Evolutionary conservation across 805 yeast genomes (phyloP), one percentile per base, ranked within the genome.

Genomic region (Starmerella bombi): DNA sequence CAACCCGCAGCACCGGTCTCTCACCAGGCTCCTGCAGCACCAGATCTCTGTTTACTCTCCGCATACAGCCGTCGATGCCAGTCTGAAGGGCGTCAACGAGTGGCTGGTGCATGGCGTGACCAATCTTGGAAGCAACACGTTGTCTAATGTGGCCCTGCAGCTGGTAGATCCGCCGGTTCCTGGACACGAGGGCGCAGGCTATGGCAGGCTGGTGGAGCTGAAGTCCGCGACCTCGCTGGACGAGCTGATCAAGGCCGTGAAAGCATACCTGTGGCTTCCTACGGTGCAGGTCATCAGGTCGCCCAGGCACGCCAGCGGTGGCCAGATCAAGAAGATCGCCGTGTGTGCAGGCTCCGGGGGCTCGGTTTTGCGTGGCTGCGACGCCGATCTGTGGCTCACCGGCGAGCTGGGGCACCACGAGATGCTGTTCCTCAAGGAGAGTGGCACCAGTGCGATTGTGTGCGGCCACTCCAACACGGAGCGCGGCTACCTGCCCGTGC

Each of bases 331-430:
- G 19, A 68, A 72, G 0, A 64, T 85, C 18, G 97, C 96, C 0
- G 59, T 91, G 14, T 91, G 99, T 60, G 97, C 98, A 3, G 99
- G 99, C 0, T 80, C 94, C 2, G 97, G 98, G 0, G 78, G 81
- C 3, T 68, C 77, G 1, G 83, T 86, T 1, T 77, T 84, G 60
- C 56, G 60, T 27, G 59, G 64, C 5, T 53, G 59, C 8, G 65
- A 66, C 37, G 76, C 76, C 0, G 97, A 91, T 52, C 64, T 85
- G 32, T 80, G 71, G 56, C 72, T 75, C 53, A 86, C 98, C 0
- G 99, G 99, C 2, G 99, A 91, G 57, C 62, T 91, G 50, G 78
- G 94, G 19, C 99, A 91, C 54, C 99, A 91, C 56, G 96, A 91
- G 58, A 79, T 80, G 8, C 67, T 91, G 30, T 71, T 60, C 42